Evolutionary conservation across 2,329 filamentous ascomycete species (phyloP), one percentile per base, ranked within the genome.

Genomic region (Fusarium sp.): DNA sequence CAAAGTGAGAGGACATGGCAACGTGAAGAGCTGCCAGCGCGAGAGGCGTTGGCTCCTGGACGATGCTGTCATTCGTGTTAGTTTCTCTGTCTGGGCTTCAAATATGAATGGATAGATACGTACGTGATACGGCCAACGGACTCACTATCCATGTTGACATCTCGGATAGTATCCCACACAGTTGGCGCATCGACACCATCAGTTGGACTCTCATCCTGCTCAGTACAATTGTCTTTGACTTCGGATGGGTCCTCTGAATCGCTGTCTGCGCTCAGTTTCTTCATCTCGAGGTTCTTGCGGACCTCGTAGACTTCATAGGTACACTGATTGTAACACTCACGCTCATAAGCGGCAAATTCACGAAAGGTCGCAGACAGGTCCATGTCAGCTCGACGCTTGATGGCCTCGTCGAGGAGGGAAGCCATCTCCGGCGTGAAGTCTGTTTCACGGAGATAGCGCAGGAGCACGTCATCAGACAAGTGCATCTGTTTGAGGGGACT

Each of bases 271-370:
- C 76, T 82, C 47, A 77, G 75, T 71, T 79, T 82, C 56, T 66
- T 50, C 18, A 86, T 84, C 2, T 79, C 74, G 3, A 86, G 86
- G 63, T 89, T 85, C 5, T 79, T 79, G 1, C 84, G 84, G 14
- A 91, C 83, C 70, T 91, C 89, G 74, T 89, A 91, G 5, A 91
- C 86, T 72, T 89, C 88, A 70, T 89, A 89, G 18, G 88, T 88
- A 4, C 87, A 86, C 67, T 87, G 87, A 5, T 83, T 83, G 42
- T 85, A 85, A 35, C 78, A 76, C 31, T 83, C 80, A 9, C 81
- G 79, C 45, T 85, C 83, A 40, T 79, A 82, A 9, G 80, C 74
- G 2, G 82, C 82, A 74, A 82, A 82, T 38, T 79, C 76, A 16
- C 75, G 66, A 37, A 86, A 82, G 10, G 82, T 58, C 18, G 76